phyloP scores from a whole-genome alignment of 208 protist genomes.

The Leishmania guyanensis region DNA sequence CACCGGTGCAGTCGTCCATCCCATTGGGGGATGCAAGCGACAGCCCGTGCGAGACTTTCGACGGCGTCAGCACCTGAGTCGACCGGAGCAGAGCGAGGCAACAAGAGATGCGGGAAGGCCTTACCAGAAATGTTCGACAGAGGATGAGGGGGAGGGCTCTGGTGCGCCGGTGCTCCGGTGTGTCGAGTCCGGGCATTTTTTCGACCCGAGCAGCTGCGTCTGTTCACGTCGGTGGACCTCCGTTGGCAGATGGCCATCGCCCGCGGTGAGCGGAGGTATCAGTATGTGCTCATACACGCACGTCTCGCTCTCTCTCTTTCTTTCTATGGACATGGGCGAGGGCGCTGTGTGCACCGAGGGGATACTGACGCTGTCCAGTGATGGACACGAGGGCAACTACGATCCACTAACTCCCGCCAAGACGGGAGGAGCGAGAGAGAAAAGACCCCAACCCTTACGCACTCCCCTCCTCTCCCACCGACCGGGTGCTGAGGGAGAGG shows the following conservation, averaged over 20 bases:
- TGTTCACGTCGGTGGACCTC: neutral
- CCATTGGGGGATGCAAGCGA: neutral
- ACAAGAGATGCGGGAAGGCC: too few species aligned
- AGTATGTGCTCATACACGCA: neutral
- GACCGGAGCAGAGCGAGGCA: neutral
- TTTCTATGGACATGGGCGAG: neutral
- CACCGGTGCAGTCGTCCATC: constrained; percentile 14
- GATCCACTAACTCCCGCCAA: neutral
- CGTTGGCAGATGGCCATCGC: neutral
- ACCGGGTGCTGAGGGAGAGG: neutral
- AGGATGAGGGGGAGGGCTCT: neutral
- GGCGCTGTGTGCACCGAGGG: neutral
- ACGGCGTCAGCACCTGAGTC: constrained; percentile 36
- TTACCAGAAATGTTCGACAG: neutral
- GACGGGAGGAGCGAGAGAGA: neutral
- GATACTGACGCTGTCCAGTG: neutral
- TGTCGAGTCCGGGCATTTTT: neutral
- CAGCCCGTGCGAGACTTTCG: constrained; percentile 1
- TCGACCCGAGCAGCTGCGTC: neutral
- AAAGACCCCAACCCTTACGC: neutral
- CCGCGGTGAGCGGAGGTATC: neutral
- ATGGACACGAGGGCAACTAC: neutral
- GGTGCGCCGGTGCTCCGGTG: neutral
- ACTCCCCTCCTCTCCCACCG: neutral
- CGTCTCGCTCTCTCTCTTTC: neutral